Evolutionary conservation across 2,329 filamentous ascomycete genomes (phyloP).

Genomic region (Aspergillus sp.): DNA sequence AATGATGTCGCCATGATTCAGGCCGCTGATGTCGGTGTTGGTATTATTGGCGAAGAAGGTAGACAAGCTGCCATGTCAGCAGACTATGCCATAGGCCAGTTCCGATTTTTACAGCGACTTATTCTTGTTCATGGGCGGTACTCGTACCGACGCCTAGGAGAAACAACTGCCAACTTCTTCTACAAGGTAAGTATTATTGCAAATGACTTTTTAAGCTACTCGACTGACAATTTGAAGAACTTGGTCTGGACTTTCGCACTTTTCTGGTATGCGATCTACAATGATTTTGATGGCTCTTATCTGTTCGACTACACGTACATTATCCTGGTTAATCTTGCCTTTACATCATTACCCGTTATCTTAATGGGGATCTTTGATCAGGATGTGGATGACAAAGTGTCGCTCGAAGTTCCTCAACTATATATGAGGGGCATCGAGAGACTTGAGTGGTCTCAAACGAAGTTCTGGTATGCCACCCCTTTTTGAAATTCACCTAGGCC

Average conservation of each 20-base stretch:
- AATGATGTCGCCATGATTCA: constrained; percentile 99
- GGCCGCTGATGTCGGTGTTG: constrained; percentile 93
- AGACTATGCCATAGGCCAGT: constrained; percentile 93
- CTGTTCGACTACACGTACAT: constrained; percentile 98
- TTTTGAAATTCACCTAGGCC: neutral
- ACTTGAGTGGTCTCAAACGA: constrained; percentile 90
- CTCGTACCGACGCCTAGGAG: constrained; percentile 92
- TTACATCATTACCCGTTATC: constrained; percentile 91
- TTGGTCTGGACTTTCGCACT: constrained; percentile 95
- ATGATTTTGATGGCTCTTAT: constrained; percentile 94
- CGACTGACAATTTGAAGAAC: constrained; percentile 57
- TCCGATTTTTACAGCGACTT: constrained; percentile 80
- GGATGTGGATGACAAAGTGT: constrained; percentile 92
- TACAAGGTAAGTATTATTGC: constrained; percentile 70
- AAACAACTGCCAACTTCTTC: constrained; percentile 98
- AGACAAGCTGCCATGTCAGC: constrained; percentile 94
- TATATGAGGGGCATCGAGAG: constrained; percentile 95
- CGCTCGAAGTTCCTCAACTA: constrained; percentile 88
- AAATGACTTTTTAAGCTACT: neutral
- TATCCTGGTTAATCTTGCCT: constrained; percentile 91
- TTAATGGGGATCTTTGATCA: constrained; percentile 97
- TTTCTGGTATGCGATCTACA: constrained; percentile 97
- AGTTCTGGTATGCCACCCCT: constrained; percentile 80
- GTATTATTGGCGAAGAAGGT: constrained; percentile 90
- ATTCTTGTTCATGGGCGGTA: constrained; percentile 89